phyloP scores from a whole-genome alignment of 1,284 basidiomycete species.

The Moesziomyces parantarcticus region DNA sequence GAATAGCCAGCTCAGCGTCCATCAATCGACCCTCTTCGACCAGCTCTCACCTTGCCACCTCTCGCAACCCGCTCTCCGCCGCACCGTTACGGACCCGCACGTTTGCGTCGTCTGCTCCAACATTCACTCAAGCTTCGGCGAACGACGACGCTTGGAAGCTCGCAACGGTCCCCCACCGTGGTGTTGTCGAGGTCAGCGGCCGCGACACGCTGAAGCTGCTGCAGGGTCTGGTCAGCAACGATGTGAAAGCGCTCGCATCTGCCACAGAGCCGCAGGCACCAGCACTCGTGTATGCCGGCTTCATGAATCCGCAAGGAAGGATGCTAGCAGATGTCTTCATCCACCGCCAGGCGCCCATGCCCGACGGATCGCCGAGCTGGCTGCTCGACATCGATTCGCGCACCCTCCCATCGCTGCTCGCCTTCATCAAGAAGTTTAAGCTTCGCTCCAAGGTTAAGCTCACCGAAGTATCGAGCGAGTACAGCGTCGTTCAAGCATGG shows the following conservation, averaged over 20 bases:
- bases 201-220: constrained; percentile 85
- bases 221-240: constrained; percentile 82
- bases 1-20: no score
- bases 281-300: constrained; percentile 75
- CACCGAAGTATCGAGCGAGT: constrained; percentile 77
- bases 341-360: constrained; percentile 70
- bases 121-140: no score
- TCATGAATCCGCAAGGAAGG: constrained; percentile 90
- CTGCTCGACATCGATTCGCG: constrained; percentile 79
- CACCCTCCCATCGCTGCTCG: constrained; percentile 72
- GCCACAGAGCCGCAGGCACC: not conserved
- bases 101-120: no score
- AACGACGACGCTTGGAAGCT: constrained; percentile 10
- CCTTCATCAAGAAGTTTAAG: constrained; percentile 83
- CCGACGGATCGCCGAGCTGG: constrained; percentile 70
- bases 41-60: no score
- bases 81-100: no score
- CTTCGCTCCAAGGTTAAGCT: constrained; percentile 89
- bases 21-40: no score
- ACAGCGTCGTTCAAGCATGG: constrained; percentile 85
- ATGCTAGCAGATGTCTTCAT: constrained; percentile 89
- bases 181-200: constrained; percentile 80
- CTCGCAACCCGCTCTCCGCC: no score
- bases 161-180: constrained; percentile 38
- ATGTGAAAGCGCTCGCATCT: constrained; percentile 68